Evolutionary conservation across 1,284 basidiomycete genomes (phyloP), one percentile per base, ranked within the genome.

Genomic region (Crepidotus sp.): DNA sequence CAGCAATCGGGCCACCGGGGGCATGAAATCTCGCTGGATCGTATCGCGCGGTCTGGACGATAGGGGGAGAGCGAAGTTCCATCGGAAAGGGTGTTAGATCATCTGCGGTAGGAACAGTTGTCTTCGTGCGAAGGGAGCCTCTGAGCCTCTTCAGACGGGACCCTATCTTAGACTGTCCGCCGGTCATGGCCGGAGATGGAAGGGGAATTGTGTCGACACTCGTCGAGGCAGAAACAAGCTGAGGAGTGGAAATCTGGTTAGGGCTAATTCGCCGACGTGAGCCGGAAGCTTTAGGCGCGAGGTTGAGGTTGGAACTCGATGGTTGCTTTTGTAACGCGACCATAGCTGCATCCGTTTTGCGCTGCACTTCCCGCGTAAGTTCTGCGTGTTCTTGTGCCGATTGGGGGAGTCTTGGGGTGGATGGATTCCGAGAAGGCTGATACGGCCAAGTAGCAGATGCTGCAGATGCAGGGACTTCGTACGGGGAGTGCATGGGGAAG

Each of bases 181-280:
- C 54, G 17, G 59, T 58, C 39, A 66, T 53, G 6, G 67, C 62
- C 15, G 71, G 69, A 3, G 69, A 66, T 27, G 70, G 76, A 36
- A 83, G 62, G 15, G 84, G 80, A 45, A 88, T 74, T 2, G 80
- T 76, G 54, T 86, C 82, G 18, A 88, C 76, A 52, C 80, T 85
- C 3, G 81, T 80, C 2, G 86, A 80, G 0, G 82, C 75, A 21
- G 81, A 84, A 3, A 89, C 69, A 11, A 88, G 67, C 15, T 68
- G 76, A 4, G 85, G 85, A 21, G 71, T 77, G 3, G 83, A 85
- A 47, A 89, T 89, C 59, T 84, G 77, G 51, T 73, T 74, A 15
- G 77, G 71, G 56, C 72, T 76, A 52, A 89, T 75, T 36, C 75
- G 75, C 60, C 74, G 83, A 45, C 79, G 71, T 34, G 69, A 60